These are phyloP conservation scores for Beta corolliflora DNA, from an alignment of 179 eudicot species.

Conservation along the genomic window DNA sequence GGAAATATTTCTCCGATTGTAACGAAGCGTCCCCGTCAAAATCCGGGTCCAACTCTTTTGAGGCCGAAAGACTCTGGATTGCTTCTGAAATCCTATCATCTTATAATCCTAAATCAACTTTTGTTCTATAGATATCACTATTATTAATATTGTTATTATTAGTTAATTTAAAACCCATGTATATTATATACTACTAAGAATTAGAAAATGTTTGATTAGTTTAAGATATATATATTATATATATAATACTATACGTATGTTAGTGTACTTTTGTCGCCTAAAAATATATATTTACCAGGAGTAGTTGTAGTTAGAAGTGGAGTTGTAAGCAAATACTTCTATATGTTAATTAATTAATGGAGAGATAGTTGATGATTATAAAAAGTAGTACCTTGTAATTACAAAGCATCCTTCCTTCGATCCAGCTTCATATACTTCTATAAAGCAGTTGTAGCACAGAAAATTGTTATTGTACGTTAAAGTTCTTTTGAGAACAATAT, in stretches of 20 bases:
- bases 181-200: not conserved
- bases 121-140: conserved; percentile 9
- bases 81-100: conserved; percentile 60
- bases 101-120: conserved; percentile 22
- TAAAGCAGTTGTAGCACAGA: conserved; percentile 10
- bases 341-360: not conserved
- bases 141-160: not conserved
- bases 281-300: not conserved
- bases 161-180: not conserved
- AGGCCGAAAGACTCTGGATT: conserved; percentile 63
- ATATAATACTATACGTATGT: conserved; percentile 13
- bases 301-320: conserved; percentile 24
- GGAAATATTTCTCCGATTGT: conserved; percentile 81
- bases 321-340: conserved; percentile 6
- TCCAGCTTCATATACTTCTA: not conserved
- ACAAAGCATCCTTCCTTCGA: conserved; percentile 13
- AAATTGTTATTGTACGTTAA: not conserved
- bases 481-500: not conserved
- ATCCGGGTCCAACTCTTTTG: conserved; percentile 44
- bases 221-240: not conserved
- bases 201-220: not conserved
- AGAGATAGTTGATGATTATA: not conserved
- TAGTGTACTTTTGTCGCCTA: not conserved
- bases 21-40: conserved; percentile 68
- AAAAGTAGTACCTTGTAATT: conserved; percentile 23